Conservation (phyloP, 805 yeast species). For the Metschnikowia picachoensis region DNA sequence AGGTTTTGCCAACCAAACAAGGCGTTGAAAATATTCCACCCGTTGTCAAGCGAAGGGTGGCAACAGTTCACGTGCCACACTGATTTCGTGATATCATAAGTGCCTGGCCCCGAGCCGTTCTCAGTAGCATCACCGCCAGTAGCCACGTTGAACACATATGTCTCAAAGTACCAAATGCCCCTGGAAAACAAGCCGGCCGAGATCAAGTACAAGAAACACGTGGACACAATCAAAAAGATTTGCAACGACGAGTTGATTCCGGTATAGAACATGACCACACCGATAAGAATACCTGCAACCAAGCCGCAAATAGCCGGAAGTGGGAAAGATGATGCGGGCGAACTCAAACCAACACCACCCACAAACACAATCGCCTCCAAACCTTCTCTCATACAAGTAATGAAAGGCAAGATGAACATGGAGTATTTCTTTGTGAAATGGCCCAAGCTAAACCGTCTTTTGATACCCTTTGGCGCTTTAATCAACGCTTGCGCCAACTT, state of each 20-base stretch:
- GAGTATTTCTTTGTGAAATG: constrained; percentile 69
- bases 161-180: constrained; percentile 88
- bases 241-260: constrained; percentile 84
- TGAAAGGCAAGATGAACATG: constrained; percentile 84
- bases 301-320: constrained; percentile 89
- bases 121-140: constrained; percentile 97
- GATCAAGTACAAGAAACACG: constrained; percentile 66
- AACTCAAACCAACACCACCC: constrained; percentile 40
- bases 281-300: constrained; percentile 70
- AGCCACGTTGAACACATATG: constrained; percentile 52
- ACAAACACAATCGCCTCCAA: constrained; percentile 48
- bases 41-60: constrained; percentile 71
- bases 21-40: constrained; percentile 97
- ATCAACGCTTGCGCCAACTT: constrained; percentile 85
- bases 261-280: constrained; percentile 70
- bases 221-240: constrained; percentile 79
- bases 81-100: constrained; percentile 71
- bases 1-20: constrained; percentile 96
- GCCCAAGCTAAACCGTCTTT: constrained; percentile 47
- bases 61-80: constrained; percentile 99
- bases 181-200: constrained; percentile 64
- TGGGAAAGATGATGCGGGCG: constrained; percentile 61
- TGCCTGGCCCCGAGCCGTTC: constrained; percentile 90
- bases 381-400: constrained; percentile 95
- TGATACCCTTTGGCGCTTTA: constrained; percentile 34